These are phyloP conservation scores for Hygrophoropsis aurantiaca DNA, from an alignment of 768 basidiomycete genomes.

Conservation along the genomic window DNA sequence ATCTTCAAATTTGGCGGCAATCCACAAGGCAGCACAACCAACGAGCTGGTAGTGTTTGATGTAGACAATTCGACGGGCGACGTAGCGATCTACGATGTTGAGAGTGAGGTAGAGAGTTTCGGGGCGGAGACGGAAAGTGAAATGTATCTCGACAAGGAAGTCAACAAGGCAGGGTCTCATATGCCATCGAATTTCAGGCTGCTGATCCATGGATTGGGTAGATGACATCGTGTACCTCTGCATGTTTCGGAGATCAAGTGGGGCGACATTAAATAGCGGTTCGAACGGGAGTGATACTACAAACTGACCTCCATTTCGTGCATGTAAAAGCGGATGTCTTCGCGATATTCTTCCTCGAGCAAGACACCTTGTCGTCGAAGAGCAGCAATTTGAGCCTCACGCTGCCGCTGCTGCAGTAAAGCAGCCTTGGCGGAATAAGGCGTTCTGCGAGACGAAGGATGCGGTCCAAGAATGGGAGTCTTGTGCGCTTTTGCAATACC, in stretches of 20 bases:
- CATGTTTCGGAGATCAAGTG: neutral
- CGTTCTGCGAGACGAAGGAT: conserved; percentile 54
- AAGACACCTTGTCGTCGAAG: conserved; percentile 72
- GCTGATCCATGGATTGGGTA: conserved; percentile 97
- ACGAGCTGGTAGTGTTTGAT: conserved; percentile 99
- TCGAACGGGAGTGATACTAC: conserved; percentile 9
- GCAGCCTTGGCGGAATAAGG: conserved; percentile 67
- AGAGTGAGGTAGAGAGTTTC: conserved; percentile 98
- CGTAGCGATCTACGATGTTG: conserved; percentile 99
- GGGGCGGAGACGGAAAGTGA: conserved; percentile 94
- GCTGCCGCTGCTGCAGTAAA: conserved; percentile 62
- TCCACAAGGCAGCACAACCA: conserved; percentile 98
- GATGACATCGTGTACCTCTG: conserved; percentile 87
- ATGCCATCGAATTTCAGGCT: conserved; percentile 98
- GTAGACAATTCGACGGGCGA: conserved; percentile 97
- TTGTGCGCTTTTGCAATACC: conserved; percentile 72
- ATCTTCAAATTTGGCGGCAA: conserved; percentile 99
- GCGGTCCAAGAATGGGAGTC: conserved; percentile 46
- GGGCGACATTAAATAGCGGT: conserved; percentile 6
- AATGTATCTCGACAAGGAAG: conserved; percentile 98
- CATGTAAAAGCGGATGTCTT: conserved; percentile 94
- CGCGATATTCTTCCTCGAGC: conserved; percentile 92
- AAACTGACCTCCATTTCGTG: conserved; percentile 93
- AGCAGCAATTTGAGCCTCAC: conserved; percentile 66
- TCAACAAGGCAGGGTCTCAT: conserved; percentile 99